Percentiles rank a stretch among this genome's conserved stretches.
phyloP scores from a whole-genome alignment of 768 basidiomycete genomes.

The Suillus cothurnatus region DNA sequence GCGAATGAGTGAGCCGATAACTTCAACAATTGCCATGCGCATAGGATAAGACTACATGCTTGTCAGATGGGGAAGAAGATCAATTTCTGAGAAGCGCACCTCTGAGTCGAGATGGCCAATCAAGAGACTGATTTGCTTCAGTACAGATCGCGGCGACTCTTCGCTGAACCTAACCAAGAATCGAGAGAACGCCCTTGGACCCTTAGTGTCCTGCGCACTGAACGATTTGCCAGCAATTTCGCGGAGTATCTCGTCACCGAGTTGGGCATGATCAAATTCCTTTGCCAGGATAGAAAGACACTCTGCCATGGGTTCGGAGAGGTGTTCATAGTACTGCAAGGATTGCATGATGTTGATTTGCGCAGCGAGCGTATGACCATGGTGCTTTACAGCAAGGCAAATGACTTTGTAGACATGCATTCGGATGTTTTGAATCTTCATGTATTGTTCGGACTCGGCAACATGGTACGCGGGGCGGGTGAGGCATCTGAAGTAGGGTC shows the following conservation, averaged over 20 bases:
- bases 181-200: constrained; percentile 79
- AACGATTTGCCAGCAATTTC: constrained; percentile 84
- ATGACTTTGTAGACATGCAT: constrained; percentile 84
- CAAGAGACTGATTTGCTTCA: constrained; percentile 89
- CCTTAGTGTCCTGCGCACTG: constrained; percentile 81
- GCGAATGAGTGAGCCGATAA: constrained; percentile 81
- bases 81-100: constrained; percentile 43
- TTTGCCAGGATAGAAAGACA: constrained; percentile 76
- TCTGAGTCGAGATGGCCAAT: constrained; percentile 90
- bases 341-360: constrained; percentile 91
- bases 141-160: constrained; percentile 72
- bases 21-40: constrained; percentile 92
- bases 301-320: constrained; percentile 94
- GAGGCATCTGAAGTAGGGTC: constrained; percentile 62
- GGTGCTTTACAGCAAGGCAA: constrained; percentile 89
- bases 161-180: constrained; percentile 86
- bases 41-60: constrained; percentile 83
- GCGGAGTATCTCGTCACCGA: constrained; percentile 89
- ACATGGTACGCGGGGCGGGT: constrained; percentile 87
- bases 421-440: constrained; percentile 77
- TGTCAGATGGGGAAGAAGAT: background rate
- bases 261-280: constrained; percentile 86
- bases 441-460: constrained; percentile 82
- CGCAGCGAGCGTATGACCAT: constrained; percentile 79
- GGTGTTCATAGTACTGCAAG: constrained; percentile 92